These are phyloP conservation scores for Aleurites moluccanus DNA, from an alignment of 441 rosid genomes.

Conservation along the genomic window DNA sequence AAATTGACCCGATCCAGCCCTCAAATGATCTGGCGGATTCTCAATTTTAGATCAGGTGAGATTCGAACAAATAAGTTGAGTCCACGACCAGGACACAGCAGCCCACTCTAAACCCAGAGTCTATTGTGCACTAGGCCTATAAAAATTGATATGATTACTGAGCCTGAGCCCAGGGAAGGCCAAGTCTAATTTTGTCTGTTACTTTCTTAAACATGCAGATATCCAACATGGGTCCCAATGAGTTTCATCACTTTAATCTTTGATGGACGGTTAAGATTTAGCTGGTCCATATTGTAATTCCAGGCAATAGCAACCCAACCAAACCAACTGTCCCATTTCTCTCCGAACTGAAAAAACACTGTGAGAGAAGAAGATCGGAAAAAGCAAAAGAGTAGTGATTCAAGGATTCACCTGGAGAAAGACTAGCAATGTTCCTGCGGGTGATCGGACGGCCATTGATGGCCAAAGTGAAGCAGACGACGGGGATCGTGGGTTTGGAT, in stretches of 20 bases:
- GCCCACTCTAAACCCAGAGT: too few relatives aligned
- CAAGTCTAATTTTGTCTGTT: too few relatives aligned
- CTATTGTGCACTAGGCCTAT: too few relatives aligned
- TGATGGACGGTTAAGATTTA: neutral
- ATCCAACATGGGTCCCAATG: neutral
- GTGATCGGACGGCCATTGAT: constrained; percentile 76
- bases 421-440: constrained; percentile 63
- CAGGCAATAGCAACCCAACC: neutral
- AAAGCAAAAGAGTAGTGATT: constrained; percentile 4
- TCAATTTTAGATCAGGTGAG: too few relatives aligned
- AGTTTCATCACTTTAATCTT: neutral
- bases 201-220: neutral
- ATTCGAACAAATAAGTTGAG: too few relatives aligned
- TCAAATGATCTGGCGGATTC: too few relatives aligned
- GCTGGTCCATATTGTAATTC: neutral
- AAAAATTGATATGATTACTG: too few relatives aligned
- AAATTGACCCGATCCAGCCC: too few relatives aligned
- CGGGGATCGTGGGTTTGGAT: constrained; percentile 87
- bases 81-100: too few relatives aligned
- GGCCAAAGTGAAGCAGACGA: constrained; percentile 83
- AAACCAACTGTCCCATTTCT: neutral
- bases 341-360: neutral
- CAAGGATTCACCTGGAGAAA: neutral
- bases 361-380: constrained; percentile 11
- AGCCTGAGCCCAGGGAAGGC: too few relatives aligned